Evolutionary conservation across 2,329 filamentous ascomycete species (phyloP).

Genomic region (Botrytis byssoidea): DNA sequence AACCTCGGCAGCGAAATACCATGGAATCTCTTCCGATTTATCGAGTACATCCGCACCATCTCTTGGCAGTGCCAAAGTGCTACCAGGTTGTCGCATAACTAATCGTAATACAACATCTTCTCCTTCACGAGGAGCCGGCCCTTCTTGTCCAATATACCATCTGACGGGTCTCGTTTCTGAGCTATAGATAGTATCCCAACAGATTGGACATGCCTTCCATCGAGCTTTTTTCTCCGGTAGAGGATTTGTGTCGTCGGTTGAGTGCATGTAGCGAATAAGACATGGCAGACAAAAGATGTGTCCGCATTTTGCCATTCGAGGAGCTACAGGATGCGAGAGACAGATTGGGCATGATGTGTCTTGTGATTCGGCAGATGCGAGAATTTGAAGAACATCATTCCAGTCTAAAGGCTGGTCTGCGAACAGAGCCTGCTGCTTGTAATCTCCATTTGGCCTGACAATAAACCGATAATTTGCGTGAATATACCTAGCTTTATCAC

Average conservation of each 20-base stretch:
- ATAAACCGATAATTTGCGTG: slow-evolving; percentile 98
- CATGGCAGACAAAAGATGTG: slow-evolving; percentile 97
- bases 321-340: slow-evolving; percentile 85
- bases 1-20: slow-evolving; percentile 92
- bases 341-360: slow-evolving; percentile 90
- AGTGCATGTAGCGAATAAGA: slow-evolving; percentile 92
- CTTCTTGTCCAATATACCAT: slow-evolving; percentile 89
- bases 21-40: slow-evolving; percentile 76
- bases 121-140: slow-evolving; percentile 73
- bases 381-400: slow-evolving; percentile 84
- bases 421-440: slow-evolving; percentile 76
- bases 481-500: slow-evolving; percentile 88
- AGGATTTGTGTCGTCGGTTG: slow-evolving; percentile 64
- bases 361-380: slow-evolving; percentile 88
- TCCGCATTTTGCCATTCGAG: slow-evolving; percentile 94
- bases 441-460: slow-evolving; percentile 78
- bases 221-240: slow-evolving; percentile 65
- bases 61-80: slow-evolving; percentile 81
- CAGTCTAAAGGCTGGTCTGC: slow-evolving; percentile 89
- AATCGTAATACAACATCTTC: slow-evolving; percentile 87
- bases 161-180: slow-evolving; percentile 85
- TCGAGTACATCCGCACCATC: slow-evolving; percentile 70
- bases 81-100: slow-evolving; percentile 75
- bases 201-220: slow-evolving; percentile 96
- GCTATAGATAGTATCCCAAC: slow-evolving; percentile 90